These are phyloP conservation scores for Waltergamsia citrina DNA, from an alignment of 2,329 filamentous ascomycete genomes.

Conservation along the genomic window DNA sequence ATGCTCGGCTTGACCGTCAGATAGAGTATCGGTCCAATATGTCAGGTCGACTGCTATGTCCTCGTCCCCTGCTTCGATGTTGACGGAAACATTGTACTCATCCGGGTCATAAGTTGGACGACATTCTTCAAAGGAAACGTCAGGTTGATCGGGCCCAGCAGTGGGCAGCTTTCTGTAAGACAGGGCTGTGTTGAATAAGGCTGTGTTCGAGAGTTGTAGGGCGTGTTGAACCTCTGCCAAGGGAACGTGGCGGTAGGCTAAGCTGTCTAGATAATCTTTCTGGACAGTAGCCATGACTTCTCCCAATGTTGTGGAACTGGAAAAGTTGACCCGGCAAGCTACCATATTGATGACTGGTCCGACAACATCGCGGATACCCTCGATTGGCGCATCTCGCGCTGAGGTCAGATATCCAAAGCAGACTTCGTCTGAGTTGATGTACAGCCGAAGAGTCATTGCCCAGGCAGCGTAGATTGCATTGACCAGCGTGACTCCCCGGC, in stretches of 20 bases:
- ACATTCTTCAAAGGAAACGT: conserved; percentile 11
- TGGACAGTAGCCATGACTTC: conserved; percentile 12
- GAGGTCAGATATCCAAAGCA: conserved; percentile 42
- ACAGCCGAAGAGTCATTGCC: conserved; percentile 10
- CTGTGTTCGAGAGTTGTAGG: background rate
- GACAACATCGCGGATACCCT: conserved; percentile 32
- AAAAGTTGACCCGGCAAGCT: conserved; percentile 21
- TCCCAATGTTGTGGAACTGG: background rate
- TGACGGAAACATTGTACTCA: conserved; percentile 13
- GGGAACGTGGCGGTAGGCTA: conserved; percentile 3
- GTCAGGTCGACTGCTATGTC: conserved; percentile 9
- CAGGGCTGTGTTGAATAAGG: conserved; percentile 9
- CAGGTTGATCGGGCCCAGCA: background rate
- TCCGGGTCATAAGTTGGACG: conserved; percentile 10
- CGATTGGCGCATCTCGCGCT: conserved; percentile 37
- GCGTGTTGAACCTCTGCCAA: conserved; percentile 6
- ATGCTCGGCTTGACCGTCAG: conserved; percentile 9
- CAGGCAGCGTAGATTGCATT: conserved; percentile 5
- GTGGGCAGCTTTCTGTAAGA: conserved; percentile 8
- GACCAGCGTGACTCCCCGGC: conserved; percentile 4
- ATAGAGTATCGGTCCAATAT: conserved; percentile 13
- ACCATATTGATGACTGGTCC: conserved; percentile 46
- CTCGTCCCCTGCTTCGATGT: conserved; percentile 12
- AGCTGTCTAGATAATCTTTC: conserved; percentile 7
- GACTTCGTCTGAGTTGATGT: conserved; percentile 33